phyloP scores from a whole-genome alignment of 192 early-diverging fungal genomes.

The Helicostylum pulchrum region DNA sequence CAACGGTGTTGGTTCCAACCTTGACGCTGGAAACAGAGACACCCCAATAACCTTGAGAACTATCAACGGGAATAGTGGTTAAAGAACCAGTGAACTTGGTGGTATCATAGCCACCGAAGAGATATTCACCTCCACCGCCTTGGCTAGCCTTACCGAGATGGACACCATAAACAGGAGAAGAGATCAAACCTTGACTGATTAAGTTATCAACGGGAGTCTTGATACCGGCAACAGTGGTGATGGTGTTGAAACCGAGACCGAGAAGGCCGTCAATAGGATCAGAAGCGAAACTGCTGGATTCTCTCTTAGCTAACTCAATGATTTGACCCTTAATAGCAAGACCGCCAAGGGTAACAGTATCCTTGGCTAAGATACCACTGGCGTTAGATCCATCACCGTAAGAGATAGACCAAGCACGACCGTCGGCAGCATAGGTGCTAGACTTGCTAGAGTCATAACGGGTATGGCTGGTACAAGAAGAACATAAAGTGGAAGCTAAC shows the following conservation, averaged over 20 bases:
- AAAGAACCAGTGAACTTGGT: constrained; percentile 38
- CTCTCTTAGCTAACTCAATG: constrained; percentile 60
- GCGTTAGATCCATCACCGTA: constrained; percentile 62
- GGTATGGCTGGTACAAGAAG: constrained; percentile 23
- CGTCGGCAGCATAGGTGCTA: constrained; percentile 51
- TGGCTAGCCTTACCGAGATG: constrained; percentile 46
- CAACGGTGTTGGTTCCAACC: background rate
- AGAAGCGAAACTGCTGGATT: constrained; percentile 51
- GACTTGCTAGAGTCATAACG: constrained; percentile 38
- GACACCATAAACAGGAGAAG: constrained; percentile 59
- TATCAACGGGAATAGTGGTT: constrained; percentile 44
- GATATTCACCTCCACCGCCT: constrained; percentile 49
- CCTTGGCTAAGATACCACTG: constrained; percentile 40
- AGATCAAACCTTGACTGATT: constrained; percentile 47
- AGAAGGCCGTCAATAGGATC: constrained; percentile 64
- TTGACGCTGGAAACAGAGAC: constrained; percentile 15
- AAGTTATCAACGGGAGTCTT: constrained; percentile 58
- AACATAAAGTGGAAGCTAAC: constrained; percentile 35
- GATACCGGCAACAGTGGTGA: constrained; percentile 42
- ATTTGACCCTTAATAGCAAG: constrained; percentile 56
- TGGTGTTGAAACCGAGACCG: constrained; percentile 58
- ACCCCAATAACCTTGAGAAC: constrained; percentile 30
- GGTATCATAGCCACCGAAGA: constrained; percentile 47
- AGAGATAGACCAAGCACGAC: constrained; percentile 55
- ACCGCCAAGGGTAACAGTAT: constrained; percentile 61